Evolutionary conservation across 2,329 filamentous ascomycete genomes (phyloP), one percentile per base, ranked within the genome.

Genomic region (Thielaviopsis euricoi): DNA sequence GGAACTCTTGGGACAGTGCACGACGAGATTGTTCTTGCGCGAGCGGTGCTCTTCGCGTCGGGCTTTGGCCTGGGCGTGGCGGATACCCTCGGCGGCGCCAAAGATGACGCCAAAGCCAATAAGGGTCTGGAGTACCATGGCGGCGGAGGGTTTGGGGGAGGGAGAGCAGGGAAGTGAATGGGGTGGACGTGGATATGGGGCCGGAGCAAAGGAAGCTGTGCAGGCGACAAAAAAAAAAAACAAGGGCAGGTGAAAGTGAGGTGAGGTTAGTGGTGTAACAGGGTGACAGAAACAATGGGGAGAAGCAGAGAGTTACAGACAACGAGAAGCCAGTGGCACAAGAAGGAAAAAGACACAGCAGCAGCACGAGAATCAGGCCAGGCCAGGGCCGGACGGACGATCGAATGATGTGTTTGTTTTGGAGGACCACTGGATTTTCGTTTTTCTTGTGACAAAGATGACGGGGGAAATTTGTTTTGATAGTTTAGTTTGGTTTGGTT

Each of bases 1-100:
- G 3, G 73, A 75, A 25, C 72, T 72, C 65, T 75, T 76, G 51
- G 71, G 68, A 55, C 73, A 75, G 59, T 72, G 72, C 2, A 75
- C 70, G 29, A 73, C 64, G 43, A 76, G 68, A 57, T 76, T 75
- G 62, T 74, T 74, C 61, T 74, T 74, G 54, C 73, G 68, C 61
- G 68, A 71, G 56, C 74, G 70, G 62, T 76, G 74, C 59, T 76
- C 74, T 61, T 76, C 73, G 50, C 69, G 69, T 49, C 70, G 71
- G 3, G 69, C 66, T 61, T 73, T 73, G n/a, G 70, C 67, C 64
- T 76, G 74, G 9, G 73, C 73, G 43, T 73, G 70, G 50, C 72
- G 67, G 59, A 76, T 74, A 17, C 71, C 73, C 64, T 76, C 74
- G 21, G 72, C 70, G 0, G 72, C 69, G 60, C 73, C 74, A 59